Evolutionary conservation across 2,329 filamentous ascomycete species (phyloP).

Genomic region (Beauveria varroae): DNA sequence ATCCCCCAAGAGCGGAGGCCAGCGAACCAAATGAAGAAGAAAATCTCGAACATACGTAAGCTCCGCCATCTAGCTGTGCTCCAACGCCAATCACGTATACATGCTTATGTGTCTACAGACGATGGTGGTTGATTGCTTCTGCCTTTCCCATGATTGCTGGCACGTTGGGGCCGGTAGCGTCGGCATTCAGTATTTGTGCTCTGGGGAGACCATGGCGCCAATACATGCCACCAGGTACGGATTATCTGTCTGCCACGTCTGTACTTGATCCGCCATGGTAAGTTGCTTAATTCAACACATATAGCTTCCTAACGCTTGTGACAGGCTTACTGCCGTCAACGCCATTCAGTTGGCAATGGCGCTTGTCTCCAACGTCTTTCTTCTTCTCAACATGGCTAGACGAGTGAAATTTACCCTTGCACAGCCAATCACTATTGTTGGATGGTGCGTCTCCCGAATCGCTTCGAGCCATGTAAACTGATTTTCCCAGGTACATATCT

Average conservation of each 20-base stretch:
- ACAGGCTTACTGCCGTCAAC: conserved; percentile 66
- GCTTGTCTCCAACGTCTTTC: conserved; percentile 68
- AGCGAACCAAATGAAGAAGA: conserved; percentile 2
- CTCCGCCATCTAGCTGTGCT: too few species aligned
- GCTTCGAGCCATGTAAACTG: conserved; percentile 27
- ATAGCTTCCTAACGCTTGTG: neutral
- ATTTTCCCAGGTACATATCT: conserved; percentile 41
- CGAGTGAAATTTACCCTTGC: conserved; percentile 74
- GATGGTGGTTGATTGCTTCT: conserved; percentile 58
- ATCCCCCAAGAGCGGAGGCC: neutral
- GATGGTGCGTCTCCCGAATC: conserved; percentile 57
- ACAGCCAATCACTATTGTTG: conserved; percentile 72
- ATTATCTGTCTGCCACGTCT: conserved; percentile 41
- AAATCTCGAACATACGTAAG: conserved; percentile 6
- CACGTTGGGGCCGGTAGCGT: conserved; percentile 78
- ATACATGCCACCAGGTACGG: conserved; percentile 38
- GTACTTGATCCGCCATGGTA: conserved; percentile 66
- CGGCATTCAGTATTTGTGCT: conserved; percentile 79
- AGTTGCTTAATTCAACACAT: neutral
- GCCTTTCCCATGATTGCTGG: conserved; percentile 74
- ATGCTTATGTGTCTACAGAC: conserved; percentile 27
- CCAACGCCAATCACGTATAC: neutral
- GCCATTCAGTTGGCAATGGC: conserved; percentile 70
- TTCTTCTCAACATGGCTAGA: conserved; percentile 81
- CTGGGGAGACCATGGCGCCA: conserved; percentile 75